Percentiles rank a stretch among this genome's conserved stretches.
These are phyloP conservation scores for Phytophthora aleatoria DNA, from an alignment of 352 stramenopile genomes.

Conservation along the genomic window DNA sequence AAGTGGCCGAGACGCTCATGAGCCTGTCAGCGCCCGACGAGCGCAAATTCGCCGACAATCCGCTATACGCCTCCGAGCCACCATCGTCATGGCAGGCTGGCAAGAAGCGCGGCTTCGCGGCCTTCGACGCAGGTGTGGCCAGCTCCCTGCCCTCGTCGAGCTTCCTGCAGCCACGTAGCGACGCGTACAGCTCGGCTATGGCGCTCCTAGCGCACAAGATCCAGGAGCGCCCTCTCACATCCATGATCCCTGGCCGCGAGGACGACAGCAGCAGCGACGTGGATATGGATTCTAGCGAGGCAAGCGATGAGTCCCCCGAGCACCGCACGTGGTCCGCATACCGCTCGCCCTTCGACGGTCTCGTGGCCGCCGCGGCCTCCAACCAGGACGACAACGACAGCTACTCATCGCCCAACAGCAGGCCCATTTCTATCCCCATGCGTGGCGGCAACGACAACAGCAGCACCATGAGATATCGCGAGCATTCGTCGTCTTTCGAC, in stretches of 20 bases:
- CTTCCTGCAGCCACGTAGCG: conserved; percentile 43
- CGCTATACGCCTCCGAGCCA: conserved; percentile 59
- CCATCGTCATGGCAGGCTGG: conserved; percentile 53
- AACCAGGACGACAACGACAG: conserved; percentile 54
- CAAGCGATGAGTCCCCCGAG: conserved; percentile 52
- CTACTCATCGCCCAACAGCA: conserved; percentile 45
- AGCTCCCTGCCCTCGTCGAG: conserved; percentile 59
- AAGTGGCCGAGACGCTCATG: conserved; percentile 82
- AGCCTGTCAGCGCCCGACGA: conserved; percentile 79
- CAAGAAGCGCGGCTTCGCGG: conserved; percentile 62
- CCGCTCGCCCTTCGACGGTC: conserved; percentile 68
- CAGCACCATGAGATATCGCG: conserved; percentile 34
- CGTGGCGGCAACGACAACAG: conserved; percentile 30
- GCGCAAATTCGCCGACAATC: conserved; percentile 58
- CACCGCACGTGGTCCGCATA: conserved; percentile 44
- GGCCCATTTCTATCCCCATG: conserved; percentile 71
- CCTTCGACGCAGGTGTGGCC: conserved; percentile 39
- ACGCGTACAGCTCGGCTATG: conserved; percentile 34
- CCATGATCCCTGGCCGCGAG: conserved; percentile 60
- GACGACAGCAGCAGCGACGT: conserved; percentile 56
- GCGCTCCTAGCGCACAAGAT: conserved; percentile 61
- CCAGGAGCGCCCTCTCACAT: conserved; percentile 68
- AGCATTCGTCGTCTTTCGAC: conserved; percentile 34
- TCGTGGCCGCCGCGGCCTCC: conserved; percentile 61
- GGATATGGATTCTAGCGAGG: conserved; percentile 57